phyloP scores from a whole-genome alignment of 805 yeast genomes.

The Lipomyces yamadae region DNA sequence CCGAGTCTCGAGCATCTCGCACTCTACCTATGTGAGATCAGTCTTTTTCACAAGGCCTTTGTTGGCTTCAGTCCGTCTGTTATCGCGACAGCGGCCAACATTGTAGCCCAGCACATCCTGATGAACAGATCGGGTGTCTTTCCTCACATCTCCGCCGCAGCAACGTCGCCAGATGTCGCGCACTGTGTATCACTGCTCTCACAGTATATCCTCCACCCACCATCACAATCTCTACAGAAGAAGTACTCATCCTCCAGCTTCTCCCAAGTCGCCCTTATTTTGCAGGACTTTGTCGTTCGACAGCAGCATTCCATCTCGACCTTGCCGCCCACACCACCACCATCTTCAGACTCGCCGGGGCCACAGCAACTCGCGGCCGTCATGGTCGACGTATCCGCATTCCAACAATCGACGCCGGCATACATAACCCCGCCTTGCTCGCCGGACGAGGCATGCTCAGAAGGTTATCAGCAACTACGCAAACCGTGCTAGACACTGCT shows the following conservation, averaged over 20 bases:
- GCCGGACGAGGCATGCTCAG: constrained; percentile 26
- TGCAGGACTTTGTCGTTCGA: constrained; percentile 36
- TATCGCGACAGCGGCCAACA: constrained; percentile 47
- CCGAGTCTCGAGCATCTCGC: constrained; percentile 40
- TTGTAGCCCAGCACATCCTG: constrained; percentile 43
- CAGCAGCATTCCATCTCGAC: constrained; percentile 27
- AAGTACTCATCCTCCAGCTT: constrained; percentile 44
- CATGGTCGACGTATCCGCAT: constrained; percentile 1
- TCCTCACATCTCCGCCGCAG: background rate
- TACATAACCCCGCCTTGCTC: constrained; percentile 35
- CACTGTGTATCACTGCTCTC: constrained; percentile 45
- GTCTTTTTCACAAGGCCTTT: constrained; percentile 44
- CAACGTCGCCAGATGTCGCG: constrained; percentile 37
- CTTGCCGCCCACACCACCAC: constrained; percentile 37
- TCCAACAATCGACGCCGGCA: background rate
- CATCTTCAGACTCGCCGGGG: constrained; percentile 19
- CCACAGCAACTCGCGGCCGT: background rate
- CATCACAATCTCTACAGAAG: constrained; percentile 47
- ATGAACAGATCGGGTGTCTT: constrained; percentile 13
- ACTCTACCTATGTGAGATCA: constrained; percentile 47
- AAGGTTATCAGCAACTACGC: background rate
- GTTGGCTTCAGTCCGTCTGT: constrained; percentile 43
- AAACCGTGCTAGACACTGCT: background rate
- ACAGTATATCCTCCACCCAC: constrained; percentile 45
- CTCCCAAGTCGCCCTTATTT: constrained; percentile 37